Percentiles rank a stretch among this genome's conserved stretches.
Conservation (phyloP, 1,139 yeast species). For the Candida pseudoviswanathii region DNA sequence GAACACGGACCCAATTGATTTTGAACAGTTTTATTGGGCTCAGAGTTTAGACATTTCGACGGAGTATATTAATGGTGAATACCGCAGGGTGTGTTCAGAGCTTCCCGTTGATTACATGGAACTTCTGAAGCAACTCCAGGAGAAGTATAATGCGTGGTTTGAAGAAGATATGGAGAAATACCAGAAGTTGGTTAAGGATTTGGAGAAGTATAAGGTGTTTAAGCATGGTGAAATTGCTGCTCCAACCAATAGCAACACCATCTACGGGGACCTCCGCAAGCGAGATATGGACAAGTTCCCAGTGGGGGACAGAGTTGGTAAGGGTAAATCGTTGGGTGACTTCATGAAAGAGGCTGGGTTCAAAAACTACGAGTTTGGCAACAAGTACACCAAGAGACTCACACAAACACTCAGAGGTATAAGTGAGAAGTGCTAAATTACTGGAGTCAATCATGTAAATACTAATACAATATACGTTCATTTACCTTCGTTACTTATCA, state of each 20-base stretch:
- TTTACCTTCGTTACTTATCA: neutral
- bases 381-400: conserved; percentile 28
- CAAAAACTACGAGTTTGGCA: conserved; percentile 32
- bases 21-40: conserved; percentile 24
- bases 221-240: conserved; percentile 38
- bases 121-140: conserved; percentile 22
- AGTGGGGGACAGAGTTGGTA: conserved; percentile 28
- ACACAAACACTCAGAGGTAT: conserved; percentile 10
- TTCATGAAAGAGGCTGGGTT: conserved; percentile 26
- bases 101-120: conserved; percentile 16
- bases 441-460: neutral
- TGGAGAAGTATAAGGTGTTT: conserved; percentile 25
- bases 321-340: conserved; percentile 37
- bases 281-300: conserved; percentile 19
- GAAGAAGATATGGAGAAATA: conserved; percentile 22
- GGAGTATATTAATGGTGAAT: conserved; percentile 17
- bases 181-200: conserved; percentile 16
- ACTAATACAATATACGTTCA: neutral
- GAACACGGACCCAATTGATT: neutral
- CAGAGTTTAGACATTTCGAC: conserved; percentile 25
- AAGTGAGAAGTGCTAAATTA: conserved; percentile 5
- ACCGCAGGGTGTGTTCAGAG: conserved; percentile 18
- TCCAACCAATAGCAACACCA: conserved; percentile 3
- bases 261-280: neutral
- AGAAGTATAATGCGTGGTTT: conserved; percentile 27